phyloP scores from a whole-genome alignment of 2,329 filamentous ascomycete species.

The Sporothrix humicola region DNA sequence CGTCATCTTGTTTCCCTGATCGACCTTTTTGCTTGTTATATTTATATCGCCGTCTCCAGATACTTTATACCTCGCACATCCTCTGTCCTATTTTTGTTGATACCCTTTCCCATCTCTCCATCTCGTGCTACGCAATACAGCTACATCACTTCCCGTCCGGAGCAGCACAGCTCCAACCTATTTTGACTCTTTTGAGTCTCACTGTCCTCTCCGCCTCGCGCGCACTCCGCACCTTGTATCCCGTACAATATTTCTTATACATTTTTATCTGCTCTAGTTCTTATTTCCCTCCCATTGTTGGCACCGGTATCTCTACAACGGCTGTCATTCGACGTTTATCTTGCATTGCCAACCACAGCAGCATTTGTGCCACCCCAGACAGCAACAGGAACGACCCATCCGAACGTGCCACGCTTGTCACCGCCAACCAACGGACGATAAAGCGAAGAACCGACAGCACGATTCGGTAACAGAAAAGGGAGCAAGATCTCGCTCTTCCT shows the following conservation, averaged over 20 bases:
- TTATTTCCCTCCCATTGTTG: neutral
- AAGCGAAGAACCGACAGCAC: neutral
- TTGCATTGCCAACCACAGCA: neutral
- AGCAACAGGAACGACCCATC: neutral
- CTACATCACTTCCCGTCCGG: neutral
- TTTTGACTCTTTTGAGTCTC: neutral
- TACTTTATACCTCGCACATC: neutral
- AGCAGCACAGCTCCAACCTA: slow-evolving; percentile 7
- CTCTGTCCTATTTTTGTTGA: neutral
- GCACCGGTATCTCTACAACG: neutral
- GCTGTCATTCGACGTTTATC: neutral
- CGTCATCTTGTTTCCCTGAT: neutral
- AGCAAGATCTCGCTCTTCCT: neutral
- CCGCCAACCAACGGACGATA: neutral
- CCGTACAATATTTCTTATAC: neutral
- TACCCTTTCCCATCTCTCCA: neutral
- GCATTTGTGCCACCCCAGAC: neutral
- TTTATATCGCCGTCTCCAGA: neutral
- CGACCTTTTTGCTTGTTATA: neutral
- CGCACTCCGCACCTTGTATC: neutral
- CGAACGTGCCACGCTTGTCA: neutral
- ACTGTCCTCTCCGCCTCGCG: neutral
- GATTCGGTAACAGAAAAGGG: neutral
- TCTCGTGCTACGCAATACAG: slow-evolving; percentile 10
- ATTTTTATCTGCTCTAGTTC: neutral